Evolutionary conservation across 192 early-diverging fungal genomes (phyloP).

Genomic region (Mortierella claussenii): DNA sequence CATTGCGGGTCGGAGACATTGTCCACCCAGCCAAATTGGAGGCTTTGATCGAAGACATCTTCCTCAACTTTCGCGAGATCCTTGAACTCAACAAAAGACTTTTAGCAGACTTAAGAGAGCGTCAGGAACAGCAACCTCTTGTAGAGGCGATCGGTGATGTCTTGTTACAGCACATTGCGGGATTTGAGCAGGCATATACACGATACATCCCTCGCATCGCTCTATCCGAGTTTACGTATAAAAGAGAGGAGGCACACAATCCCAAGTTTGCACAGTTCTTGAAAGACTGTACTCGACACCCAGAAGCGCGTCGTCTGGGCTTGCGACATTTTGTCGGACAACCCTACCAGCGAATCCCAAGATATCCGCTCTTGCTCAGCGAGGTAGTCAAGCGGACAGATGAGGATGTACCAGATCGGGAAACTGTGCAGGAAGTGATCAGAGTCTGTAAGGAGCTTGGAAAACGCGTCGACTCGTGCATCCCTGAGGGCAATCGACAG

Average conservation of each 20-base stretch:
- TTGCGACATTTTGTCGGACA: conserved; percentile 87
- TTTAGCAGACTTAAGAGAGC: conserved; percentile 64
- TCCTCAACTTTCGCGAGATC: conserved; percentile 77
- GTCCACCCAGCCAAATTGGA: conserved; percentile 70
- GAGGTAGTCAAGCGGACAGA: conserved; percentile 86
- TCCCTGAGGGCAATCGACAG: conserved; percentile 56
- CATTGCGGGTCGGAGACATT: conserved; percentile 65
- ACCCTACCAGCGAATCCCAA: conserved; percentile 86
- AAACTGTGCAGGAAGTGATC: conserved; percentile 75
- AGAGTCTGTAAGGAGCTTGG: conserved; percentile 75
- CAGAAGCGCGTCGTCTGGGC: conserved; percentile 84
- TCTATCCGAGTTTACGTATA: conserved; percentile 81
- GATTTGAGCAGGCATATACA: conserved; percentile 77
- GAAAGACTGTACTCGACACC: conserved; percentile 67
- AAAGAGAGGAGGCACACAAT: conserved; percentile 80
- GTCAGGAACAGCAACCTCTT: conserved; percentile 74
- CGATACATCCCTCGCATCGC: conserved; percentile 87
- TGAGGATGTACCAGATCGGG: conserved; percentile 78
- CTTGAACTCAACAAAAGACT: conserved; percentile 69
- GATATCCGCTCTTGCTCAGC: conserved; percentile 87
- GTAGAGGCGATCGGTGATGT: conserved; percentile 88
- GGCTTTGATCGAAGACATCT: conserved; percentile 79
- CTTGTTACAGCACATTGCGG: conserved; percentile 72
- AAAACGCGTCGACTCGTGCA: conserved; percentile 76
- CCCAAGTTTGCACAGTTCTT: conserved; percentile 79